phyloP scores from a whole-genome alignment of 805 yeast genomes.

The Sugiyamaella valdiviana region DNA sequence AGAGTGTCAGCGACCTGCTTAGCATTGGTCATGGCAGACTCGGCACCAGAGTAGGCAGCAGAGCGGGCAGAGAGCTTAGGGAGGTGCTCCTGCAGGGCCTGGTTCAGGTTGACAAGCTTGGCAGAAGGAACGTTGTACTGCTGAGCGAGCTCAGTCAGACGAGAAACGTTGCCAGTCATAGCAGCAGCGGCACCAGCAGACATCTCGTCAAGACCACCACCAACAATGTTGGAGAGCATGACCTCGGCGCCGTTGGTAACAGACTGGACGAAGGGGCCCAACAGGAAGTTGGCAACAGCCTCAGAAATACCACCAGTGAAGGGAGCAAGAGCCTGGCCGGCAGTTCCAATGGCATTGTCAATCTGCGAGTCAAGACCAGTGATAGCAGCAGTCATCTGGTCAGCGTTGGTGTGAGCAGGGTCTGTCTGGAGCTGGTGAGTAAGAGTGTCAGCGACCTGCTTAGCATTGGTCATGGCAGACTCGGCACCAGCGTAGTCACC shows the following conservation, averaged over 20 bases:
- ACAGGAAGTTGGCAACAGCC: slow-evolving; percentile 21
- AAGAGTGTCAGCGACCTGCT: slow-evolving; percentile 2
- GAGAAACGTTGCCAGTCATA: slow-evolving; percentile 1
- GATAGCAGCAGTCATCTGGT: slow-evolving; percentile 16
- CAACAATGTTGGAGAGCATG: slow-evolving; percentile 19
- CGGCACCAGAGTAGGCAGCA: too few species aligned
- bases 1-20: slow-evolving; percentile 3
- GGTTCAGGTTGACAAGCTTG: slow-evolving; percentile 2
- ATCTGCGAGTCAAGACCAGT: slow-evolving; percentile 30
- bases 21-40: slow-evolving; percentile 6
- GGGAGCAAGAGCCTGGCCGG: slow-evolving; percentile 16
- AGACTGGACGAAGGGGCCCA: slow-evolving; percentile 28
- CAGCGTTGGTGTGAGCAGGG: slow-evolving; percentile 8
- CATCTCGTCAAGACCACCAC: slow-evolving; percentile 18
- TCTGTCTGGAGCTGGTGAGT: not conserved
- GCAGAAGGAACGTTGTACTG: slow-evolving; percentile 9
- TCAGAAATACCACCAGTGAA: slow-evolving; percentile 24
- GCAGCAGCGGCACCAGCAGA: not conserved
- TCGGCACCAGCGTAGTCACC: too few species aligned
- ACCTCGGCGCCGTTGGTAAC: slow-evolving; percentile 29
- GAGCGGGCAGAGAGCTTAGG: too few species aligned
- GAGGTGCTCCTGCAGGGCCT: not conserved
- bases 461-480: slow-evolving; percentile 1
- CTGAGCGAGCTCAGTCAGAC: slow-evolving; percentile 4
- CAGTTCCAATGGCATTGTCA: slow-evolving; percentile 24